These are phyloP conservation scores for Naegleria gruberi DNA, from an alignment of 208 protist species.

Conservation along the genomic window DNA sequence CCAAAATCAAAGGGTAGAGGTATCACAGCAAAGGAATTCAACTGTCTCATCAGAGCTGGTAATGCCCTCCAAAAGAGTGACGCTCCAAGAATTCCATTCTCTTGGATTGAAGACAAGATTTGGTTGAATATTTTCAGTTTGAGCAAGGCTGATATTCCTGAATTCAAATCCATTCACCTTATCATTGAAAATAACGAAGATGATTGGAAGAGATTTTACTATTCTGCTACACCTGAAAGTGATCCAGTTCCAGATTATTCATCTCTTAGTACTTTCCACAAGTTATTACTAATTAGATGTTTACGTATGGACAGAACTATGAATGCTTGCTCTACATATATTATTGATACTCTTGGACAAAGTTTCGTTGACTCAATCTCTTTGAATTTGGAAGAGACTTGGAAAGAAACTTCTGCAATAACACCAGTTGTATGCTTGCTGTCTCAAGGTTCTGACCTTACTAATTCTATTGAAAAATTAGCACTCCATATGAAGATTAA, in stretches of 20 bases:
- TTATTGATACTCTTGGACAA: conserved; percentile 45
- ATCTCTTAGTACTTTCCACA: conserved; percentile 40
- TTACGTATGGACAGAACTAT: conserved; percentile 54
- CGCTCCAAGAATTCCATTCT: conserved; percentile 37
- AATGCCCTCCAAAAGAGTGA: conserved; percentile 37
- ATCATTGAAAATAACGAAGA: conserved; percentile 39
- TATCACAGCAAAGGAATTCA: conserved; percentile 42
- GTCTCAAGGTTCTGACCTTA: conserved; percentile 59
- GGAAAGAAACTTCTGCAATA: conserved; percentile 20
- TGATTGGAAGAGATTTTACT: conserved; percentile 52
- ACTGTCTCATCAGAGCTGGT: conserved; percentile 51
- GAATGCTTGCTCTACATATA: conserved; percentile 45
- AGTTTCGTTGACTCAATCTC: conserved; percentile 39
- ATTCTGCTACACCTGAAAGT: conserved; percentile 52
- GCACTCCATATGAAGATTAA: conserved; percentile 54
- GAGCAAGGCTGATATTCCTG: conserved; percentile 23
- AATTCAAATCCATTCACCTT: conserved; percentile 52
- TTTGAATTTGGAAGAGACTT: conserved; percentile 37
- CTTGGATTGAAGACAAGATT: conserved; percentile 48
- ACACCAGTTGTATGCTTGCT: conserved; percentile 57
- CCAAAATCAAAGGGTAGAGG: conserved; percentile 11
- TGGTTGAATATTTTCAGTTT: conserved; percentile 54
- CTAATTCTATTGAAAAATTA: conserved; percentile 45
- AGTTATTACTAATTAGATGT: conserved; percentile 53
- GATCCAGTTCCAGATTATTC: conserved; percentile 33